Evolutionary conservation across 768 basidiomycete species (phyloP), one percentile per base, ranked within the genome.

Genomic region (Auricularia sp.): DNA sequence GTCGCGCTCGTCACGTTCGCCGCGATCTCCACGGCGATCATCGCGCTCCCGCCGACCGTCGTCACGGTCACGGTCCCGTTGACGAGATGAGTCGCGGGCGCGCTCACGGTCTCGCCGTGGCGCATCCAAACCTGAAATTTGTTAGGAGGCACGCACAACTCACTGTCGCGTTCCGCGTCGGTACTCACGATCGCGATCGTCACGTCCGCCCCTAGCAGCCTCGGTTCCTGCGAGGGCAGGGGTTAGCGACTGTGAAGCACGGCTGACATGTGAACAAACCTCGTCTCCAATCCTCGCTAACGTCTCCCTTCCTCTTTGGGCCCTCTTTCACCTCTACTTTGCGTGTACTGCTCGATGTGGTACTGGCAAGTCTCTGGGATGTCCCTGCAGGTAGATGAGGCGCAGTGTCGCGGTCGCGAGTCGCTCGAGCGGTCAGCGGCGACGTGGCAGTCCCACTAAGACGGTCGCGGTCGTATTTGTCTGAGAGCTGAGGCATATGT

Each of bases 211-310:
- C 64, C 87, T 80, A 65, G 74, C 71, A 62, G 79, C 75, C 67
- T 86, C 84, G 62, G 78, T 72, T 67, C 78, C 82, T 84, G 65
- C 18, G 64, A 62, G 29, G 29, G 29, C 29, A 66, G 63, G 42
- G 47, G 64, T 61, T 23, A 63, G 62, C 56, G 53, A 59, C 64
- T 44, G 18, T 59, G 36, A 64, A 44, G 43, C 35, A 29, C 53
- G 29, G 29, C 29, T 29, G 64, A 54, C 61, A 53, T 18, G 63
- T 36, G 74, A 18, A 51, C 44, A 35, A 35, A 90, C 91, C 88
- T 84, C 88, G 82, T 72, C 91, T 82, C 91, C 91, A 93, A 71
- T 93, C 91, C 69, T 92, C 89, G 69, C 84, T 86, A 33, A 78
- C 79, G 72, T 92, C 91, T 43, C 86, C 88, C 54, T 80, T 79